Evolutionary conservation across 805 yeast species (phyloP), one percentile per base, ranked within the genome.

Genomic region (Candida sithepensis): DNA sequence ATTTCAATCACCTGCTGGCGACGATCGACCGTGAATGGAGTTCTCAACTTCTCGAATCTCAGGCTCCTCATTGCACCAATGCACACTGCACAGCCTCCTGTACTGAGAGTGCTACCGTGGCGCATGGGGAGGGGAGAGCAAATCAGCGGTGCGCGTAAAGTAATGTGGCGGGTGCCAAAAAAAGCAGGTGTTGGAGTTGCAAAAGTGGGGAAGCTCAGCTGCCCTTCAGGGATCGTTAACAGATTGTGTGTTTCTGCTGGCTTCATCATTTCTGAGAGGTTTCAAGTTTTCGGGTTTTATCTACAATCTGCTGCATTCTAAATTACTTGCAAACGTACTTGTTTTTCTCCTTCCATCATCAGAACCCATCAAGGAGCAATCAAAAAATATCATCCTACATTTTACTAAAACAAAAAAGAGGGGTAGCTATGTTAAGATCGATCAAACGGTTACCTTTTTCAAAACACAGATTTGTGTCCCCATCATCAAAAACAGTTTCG

Each of bases 361-460:
- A 10, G 16, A 4, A 7, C 14, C 14, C 14, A 12, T 4, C 8
- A 30, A 30, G 34, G 34, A 30, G 16, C 34, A 30, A 12, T 12
- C 14, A 30, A 12, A 12, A 16, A 34, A 34, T 16, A 34, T 18
- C 38, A 13, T n/a, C 19, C 38, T 12, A 16, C 18, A n/a, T 34
- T 5, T 16, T n/a, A 16, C 18, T 16, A 34, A 19, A 34, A 34
- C n/a, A 16, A n/a, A 34, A 42, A 34, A 42, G 44, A 34, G 44
- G 44, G 40, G 40, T 23, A 42, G 20, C 41, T 13, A 42, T 42
- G 44, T 34, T 42, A 13, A 42, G 33, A 33, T 21, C 40, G 2
- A 3, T 24, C 3, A 41, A 33, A 16, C 20, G 33, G 18, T 10
- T 36, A 28, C 33, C 44, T 8, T 28, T 21, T 28, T 14, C 21